Evolutionary conservation across 2,329 filamentous ascomycete species (phyloP), one percentile per base, ranked within the genome.

Genomic region (Aspergillus brunneoviolaceus): DNA sequence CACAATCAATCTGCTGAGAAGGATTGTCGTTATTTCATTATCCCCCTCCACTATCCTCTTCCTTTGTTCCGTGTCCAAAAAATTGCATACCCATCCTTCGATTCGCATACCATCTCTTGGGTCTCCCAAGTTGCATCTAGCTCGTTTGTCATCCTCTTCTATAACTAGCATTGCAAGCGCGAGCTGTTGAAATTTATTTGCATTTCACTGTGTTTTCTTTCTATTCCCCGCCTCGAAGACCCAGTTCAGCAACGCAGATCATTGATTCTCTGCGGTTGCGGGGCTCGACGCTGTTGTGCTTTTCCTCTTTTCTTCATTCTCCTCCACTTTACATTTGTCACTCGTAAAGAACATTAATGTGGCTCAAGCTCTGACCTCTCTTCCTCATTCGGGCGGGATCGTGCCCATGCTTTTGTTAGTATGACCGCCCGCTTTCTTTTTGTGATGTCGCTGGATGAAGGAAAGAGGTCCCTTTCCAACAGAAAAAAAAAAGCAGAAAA

Each of bases 131-230:
- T 68, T 74, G 69, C 71, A 72, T 72, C 68, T 66, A 64, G 51
- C 58, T 56, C 63, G 69, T 68, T 63, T 69, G 68, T 69, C 53
- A 63, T 45, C 33, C 11, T 70, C 74, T 70, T 65, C 59, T 69
- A 72, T 69, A 74, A 74, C 74, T 78, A 76, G 76, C 76, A 79
- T 79, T 78, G 76, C 76, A 76, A 78, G 76, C 76, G 76, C 73
- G 73, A 77, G 74, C 74, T 74, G 73, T 77, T 70, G 62, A 63
- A 69, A 66, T 70, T 61, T 63, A 69, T 67, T 63, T 68, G 63
- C 67, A 69, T 69, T 63, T 69, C 54, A 47, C 39, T 51, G 42
- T 51, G 59, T 57, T 54, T 54, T 54, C 31, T 35, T 52, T 48
- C 55, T 55, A 52, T 33, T 21, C 45, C 48, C 51, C 21, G 57